Base-by-base conservation (phyloP, 2,329 filamentous ascomycete genomes). In the Gremmenia infestans region DNA sequence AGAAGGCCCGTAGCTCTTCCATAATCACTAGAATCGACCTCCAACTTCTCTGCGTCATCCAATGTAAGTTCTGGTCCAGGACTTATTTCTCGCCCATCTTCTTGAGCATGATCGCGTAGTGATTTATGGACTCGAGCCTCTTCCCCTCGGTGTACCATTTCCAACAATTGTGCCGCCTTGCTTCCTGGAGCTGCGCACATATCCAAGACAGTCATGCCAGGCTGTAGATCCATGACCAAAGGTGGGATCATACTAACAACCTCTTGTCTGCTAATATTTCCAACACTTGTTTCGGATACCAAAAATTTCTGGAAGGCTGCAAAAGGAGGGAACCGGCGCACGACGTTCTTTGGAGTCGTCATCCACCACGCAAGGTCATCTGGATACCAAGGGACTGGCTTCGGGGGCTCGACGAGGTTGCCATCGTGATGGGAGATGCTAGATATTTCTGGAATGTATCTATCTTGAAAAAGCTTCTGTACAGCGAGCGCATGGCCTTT, bases 171-270 rank as follows among this genome's bases (percentile, higher is more conserved):
- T 3, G 91, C 90, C 12, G 94, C 92, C 79, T 99, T 99, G 78
- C 93, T 97, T 58, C 94, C 94, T 1, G 94, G 94, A 0, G 94
- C 94, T 57, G 94, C 94, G 74, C 94, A 99, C 77, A 99, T 86
- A 72, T 99, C 94, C 65, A 99, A 76, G 9, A 97, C 92, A 1
- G 87, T 88, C 87, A 97, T 96, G 52, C 92, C 90, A 4, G 94
- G 92, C 65, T 85, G 84, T 50, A 97, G 80, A 68, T 97, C 92
- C 78, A 99, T 88, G 66, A 97, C 79, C 65, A 97, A 81, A 25
- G 94, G 94, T 25, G 94, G 94, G 60, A 99, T 97, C 94, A 99
- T 99, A 77, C 91, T 96, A 68, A 99, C 94, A 46, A 96, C 88
- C 76, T 99, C 94, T 74, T 99, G 94, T 67, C 94, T 85, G 73